phyloP scores from a whole-genome alignment of 441 rosid genomes.

The Adansonia madagascariensis region DNA sequence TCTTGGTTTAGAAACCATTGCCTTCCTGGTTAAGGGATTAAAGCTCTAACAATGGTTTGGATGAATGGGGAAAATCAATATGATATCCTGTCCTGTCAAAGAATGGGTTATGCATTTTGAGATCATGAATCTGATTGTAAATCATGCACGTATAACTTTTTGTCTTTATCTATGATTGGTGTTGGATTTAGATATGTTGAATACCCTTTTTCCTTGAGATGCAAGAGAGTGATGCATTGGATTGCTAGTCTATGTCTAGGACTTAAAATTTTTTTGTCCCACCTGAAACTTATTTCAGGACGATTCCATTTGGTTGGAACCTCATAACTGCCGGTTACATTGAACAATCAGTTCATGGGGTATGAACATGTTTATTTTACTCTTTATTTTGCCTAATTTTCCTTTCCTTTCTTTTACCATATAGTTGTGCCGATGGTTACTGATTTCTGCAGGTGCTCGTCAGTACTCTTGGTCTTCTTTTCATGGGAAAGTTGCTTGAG shows the following conservation, averaged over 20 bases:
- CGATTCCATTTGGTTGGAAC: conserved; percentile 97
- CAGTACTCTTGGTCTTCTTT: conserved; percentile 75
- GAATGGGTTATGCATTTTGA: not conserved
- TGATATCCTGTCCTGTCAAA: conserved; percentile 7
- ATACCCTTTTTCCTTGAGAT: not conserved
- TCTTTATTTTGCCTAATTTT: conserved; percentile 17
- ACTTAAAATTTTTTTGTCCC: not conserved
- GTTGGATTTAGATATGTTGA: not conserved
- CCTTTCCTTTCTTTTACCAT: not conserved
- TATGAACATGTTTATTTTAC: conserved; percentile 37
- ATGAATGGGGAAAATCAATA: not conserved
- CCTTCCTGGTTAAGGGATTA: conserved; percentile 2
- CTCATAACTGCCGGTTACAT: conserved; percentile 87
- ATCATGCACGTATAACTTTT: not conserved
- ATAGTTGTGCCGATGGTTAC: conserved; percentile 23
- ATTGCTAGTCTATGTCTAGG: not conserved
- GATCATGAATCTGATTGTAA: not conserved
- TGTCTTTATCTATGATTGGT: not conserved
- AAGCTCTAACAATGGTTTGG: not conserved
- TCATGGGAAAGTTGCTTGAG: conserved; percentile 89
- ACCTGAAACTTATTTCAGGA: conserved; percentile 47
- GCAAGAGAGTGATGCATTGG: not conserved
- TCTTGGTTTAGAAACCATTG: not conserved
- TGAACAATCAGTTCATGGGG: conserved; percentile 84
- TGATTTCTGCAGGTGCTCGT: conserved; percentile 56